Evolutionary conservation across 176 grass and related monocot genomes (phyloP).

Genomic region (Thalia dealbata): DNA sequence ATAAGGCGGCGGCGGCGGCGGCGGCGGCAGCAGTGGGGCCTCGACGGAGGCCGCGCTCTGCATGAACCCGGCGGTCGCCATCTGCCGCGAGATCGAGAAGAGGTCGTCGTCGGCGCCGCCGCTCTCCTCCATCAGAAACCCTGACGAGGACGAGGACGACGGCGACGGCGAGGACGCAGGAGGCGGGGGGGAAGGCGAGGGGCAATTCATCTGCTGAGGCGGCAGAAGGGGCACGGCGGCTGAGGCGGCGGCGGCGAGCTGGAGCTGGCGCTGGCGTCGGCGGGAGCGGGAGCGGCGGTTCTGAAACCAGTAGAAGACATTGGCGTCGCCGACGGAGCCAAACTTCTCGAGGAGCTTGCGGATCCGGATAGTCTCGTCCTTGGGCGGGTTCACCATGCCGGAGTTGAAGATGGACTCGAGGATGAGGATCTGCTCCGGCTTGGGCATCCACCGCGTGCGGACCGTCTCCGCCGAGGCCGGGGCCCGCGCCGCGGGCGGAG

Average conservation of each 20-base stretch:
- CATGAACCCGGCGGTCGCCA: conserved; percentile 38
- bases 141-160: conserved; percentile 28
- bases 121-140: conserved; percentile 24
- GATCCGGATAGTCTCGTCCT: conserved; percentile 87
- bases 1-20: conserved; percentile 7
- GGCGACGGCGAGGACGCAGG: neutral
- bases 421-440: conserved; percentile 92
- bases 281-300: conserved; percentile 80
- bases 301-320: conserved; percentile 99
- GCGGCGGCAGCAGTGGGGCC: no score
- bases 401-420: conserved; percentile 98
- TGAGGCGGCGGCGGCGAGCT: conserved; percentile 24
- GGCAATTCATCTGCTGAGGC: neutral
- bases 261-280: conserved; percentile 78
- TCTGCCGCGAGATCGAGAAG: conserved; percentile 79
- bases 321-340: conserved; percentile 81
- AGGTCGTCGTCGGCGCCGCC: conserved; percentile 45
- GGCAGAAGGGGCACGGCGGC: neutral
- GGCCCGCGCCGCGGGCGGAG: neutral
- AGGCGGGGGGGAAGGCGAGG: conserved; percentile 27
- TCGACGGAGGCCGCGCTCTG: conserved; percentile 15
- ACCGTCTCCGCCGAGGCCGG: conserved; percentile 53
- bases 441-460: conserved; percentile 80
- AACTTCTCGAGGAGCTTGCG: conserved; percentile 92
- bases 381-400: conserved; percentile 93